These are phyloP conservation scores for Verticillium nubilum DNA, from an alignment of 2,329 filamentous ascomycete species.

Conservation along the genomic window DNA sequence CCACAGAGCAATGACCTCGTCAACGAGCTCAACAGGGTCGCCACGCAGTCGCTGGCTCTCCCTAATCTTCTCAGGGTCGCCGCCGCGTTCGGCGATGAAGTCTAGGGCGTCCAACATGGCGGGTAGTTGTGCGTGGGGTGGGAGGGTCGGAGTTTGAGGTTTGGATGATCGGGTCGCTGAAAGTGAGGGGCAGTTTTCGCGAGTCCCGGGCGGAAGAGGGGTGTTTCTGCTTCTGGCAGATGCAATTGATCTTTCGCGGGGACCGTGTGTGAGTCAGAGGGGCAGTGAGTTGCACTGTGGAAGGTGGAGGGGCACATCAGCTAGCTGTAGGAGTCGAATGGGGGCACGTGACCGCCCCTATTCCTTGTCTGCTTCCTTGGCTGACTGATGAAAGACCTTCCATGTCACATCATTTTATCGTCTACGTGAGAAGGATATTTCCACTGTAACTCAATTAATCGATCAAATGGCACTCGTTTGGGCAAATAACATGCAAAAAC, in stretches of 20 bases:
- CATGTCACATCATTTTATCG: no score
- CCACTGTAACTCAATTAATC: no score
- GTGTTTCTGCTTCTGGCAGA: not conserved
- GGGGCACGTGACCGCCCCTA: not conserved
- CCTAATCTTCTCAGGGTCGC: constrained; percentile 85
- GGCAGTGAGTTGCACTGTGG: not conserved
- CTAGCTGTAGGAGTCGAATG: not conserved
- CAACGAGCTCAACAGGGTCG: constrained; percentile 77
- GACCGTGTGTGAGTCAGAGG: not conserved
- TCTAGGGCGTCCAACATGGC: constrained; percentile 72
- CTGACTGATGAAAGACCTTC: no score
- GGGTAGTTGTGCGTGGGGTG: not conserved
- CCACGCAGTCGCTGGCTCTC: constrained; percentile 82
- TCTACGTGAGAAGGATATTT: no score
- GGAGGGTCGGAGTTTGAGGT: not conserved
- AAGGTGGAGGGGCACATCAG: not conserved
- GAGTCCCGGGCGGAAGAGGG: not conserved
- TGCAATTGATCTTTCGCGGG: not conserved
- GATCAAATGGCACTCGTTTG: no score
- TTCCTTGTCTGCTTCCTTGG: no score
- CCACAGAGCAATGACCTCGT: constrained; percentile 83
- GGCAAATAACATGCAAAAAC: no score
- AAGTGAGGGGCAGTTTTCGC: not conserved
- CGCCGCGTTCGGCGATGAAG: constrained; percentile 81
- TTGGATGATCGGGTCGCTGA: not conserved